These are phyloP conservation scores for Candida incommunis DNA, from an alignment of 805 yeast species.

Conservation along the genomic window DNA sequence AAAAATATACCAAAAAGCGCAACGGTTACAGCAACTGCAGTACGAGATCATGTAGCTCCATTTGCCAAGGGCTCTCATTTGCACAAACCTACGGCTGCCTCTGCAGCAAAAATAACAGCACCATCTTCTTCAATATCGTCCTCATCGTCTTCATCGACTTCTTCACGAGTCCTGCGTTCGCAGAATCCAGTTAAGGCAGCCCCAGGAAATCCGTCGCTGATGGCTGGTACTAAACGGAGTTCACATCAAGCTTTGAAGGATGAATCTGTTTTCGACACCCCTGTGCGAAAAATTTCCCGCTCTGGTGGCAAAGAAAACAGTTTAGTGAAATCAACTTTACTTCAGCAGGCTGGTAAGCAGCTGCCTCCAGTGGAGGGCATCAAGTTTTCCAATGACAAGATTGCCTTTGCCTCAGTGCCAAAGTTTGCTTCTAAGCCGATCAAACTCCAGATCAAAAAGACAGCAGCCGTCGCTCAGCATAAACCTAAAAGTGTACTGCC, in stretches of 20 bases:
- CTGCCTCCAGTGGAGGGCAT: constrained; percentile 20
- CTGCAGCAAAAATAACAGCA: not conserved
- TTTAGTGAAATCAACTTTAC: not conserved
- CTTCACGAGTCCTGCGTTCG: too few relatives aligned
- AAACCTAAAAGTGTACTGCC: not conserved
- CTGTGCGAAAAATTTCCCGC: not conserved
- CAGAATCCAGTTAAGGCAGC: not conserved
- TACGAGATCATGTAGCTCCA: too few relatives aligned
- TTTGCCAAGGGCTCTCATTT: not conserved
- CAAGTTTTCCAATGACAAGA: constrained; percentile 20
- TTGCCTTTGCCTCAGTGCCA: constrained; percentile 14
- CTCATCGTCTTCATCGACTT: too few relatives aligned
- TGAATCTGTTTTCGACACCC: not conserved
- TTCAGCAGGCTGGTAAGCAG: not conserved
- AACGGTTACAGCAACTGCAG: too few relatives aligned
- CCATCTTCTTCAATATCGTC: not conserved
- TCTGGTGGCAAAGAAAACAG: not conserved
- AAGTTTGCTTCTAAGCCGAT: not conserved
- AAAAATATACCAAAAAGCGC: too few relatives aligned
- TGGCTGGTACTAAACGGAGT: not conserved
- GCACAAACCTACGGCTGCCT: not conserved
- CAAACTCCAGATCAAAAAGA: not conserved
- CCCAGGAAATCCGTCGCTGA: too few relatives aligned
- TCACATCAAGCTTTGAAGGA: not conserved
- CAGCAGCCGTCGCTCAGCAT: not conserved